Evolutionary conservation across 1,139 yeast genomes (phyloP), one percentile per base, ranked within the genome.

Genomic region (Kluyveromyces sp.): DNA sequence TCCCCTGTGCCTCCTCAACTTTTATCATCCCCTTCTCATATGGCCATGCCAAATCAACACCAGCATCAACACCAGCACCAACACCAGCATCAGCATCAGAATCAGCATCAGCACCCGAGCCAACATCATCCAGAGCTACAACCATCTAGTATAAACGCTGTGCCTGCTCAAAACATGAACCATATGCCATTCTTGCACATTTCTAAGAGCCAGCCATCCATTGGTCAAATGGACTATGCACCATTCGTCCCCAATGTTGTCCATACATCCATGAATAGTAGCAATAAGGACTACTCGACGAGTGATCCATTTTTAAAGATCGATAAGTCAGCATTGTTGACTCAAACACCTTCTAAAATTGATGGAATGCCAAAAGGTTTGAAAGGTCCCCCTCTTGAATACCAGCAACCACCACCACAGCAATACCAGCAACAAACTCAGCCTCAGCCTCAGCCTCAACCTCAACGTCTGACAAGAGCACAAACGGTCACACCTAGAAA

Each of bases 241-340:
- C 15, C 34, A 10, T 21, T 26, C 8, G 27, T 7, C 4, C 39
- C 26, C 21, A 34, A 34, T 15, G 36, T 25, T 7, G 36, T 6
- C 6, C 21, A 6, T 6, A 6, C 10, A 7, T 5, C 36, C 15
- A n/a, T 25, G 36, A n/a, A 34, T 2, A 15, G 15, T 6, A 6
- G 6, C 10, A 6, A 7, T n/a, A 3, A 30, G 15, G 27, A 26
- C 29, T 37, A 42, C 31, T 3, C 37, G 25, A 28, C 5, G 3
- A 15, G 33, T 5, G 50, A 45, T 39, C 50, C 50, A n/a, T 48
- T 48, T 37, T 34, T 35, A n/a, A 34, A 39, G 7, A 26, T 48
- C 6, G 50, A 45, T 36, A 40, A 34, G 25, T 38, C 45, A 6
- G 31, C 34, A 21, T 34, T 42, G 6, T 27, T 45, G 25, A 26